Base-by-base conservation (phyloP, 257 asterid genomes). In the Misopates orontium region DNA sequence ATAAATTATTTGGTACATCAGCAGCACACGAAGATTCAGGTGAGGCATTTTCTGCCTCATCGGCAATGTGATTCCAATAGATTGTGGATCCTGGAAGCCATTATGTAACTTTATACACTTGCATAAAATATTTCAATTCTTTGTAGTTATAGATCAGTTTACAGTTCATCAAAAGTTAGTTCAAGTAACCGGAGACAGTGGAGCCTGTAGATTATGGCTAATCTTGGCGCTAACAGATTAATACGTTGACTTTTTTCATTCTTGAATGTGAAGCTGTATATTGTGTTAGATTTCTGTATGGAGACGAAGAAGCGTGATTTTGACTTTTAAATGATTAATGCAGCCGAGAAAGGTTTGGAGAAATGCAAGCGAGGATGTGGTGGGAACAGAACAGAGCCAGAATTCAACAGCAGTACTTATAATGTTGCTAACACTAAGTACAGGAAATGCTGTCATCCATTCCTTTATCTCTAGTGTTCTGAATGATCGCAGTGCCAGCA, bases 291-390 rank as follows among this genome's bases (percentile, higher is more conserved):
- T 16, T 12, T 9, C 11, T 10, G 8, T 36, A 36, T 36, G 4
- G 1, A 4, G 10, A 36, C 4, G 11, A 36, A 36, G 8, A 8
- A 1, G 51, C 6, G 17, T 1, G 8, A 48, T 62, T 55, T 63
- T 69, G 42, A 79, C 75, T 19, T 45, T 51, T 54, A 62, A 67
- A 18, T 44, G 18, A 59, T 41, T 25, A 28, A 24, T 84, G 82
- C 95, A 93, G 98, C 78, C 97, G 98, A 49, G 98, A 93, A 78
- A 84, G 56, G 71, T 93, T 93, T 36, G 95, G 90, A 59, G 98
- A 93, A 83, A 84, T 66, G 88, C 97, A 93, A 41, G 98, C 98
- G 51, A 81, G 97, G 79, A 56, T 79, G 73, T 93, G 98, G 98
- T 93, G 98, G 98, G 98, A 90, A 76, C 94, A 75, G 61, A 90